Evolutionary conservation across 768 basidiomycete species (phyloP), one percentile per base, ranked within the genome.

Genomic region (Termitomyces sp.): DNA sequence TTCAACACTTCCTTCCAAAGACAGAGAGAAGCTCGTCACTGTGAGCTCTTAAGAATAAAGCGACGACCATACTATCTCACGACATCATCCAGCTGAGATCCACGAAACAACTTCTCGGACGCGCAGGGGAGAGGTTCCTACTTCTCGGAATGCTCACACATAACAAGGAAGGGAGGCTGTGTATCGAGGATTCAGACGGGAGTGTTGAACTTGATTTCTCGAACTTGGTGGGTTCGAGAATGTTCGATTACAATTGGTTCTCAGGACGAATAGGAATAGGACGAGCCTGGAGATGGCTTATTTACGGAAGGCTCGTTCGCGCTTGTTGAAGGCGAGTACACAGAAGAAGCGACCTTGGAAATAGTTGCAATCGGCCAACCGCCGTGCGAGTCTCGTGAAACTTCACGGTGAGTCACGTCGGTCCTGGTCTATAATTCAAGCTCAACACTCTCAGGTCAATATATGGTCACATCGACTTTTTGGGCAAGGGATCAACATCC

Each of bases 251-350:
- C 60, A 56, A 54, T 48, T 56, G 52, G 64, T 65, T 54, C 47
- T 58, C 67, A 62, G 60, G 61, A 51, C 57, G 27, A 58, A 53
- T 36, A 63, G 59, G 53, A 16, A 46, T 63, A 87, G 84, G 85
- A 95, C 71, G 89, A 91, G 59, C 95, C 96, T 18, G 93, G 95
- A 40, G 94, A 96, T 67, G 97, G 97, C 1, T 70, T 99, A 6
- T 98, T 97, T 67, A 97, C 95, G 0, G 97, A 98, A 71, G 97
- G 97, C 0, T 94, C 89, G 58, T 91, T 98, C 71, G 93, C 94
- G 0, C 82, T 99, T 16, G 86, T 98, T 0, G 97, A 98, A 74
- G 97, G 97, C 22, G 92, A 95, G 67, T 99, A 98, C 68, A 98
- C 92, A 0, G 88, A 95, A 59, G 94, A 98, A 32, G 91, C 88